These are phyloP conservation scores for Colletotrichum sansevieriae DNA, from an alignment of 2,329 filamentous ascomycete species.

Conservation along the genomic window DNA sequence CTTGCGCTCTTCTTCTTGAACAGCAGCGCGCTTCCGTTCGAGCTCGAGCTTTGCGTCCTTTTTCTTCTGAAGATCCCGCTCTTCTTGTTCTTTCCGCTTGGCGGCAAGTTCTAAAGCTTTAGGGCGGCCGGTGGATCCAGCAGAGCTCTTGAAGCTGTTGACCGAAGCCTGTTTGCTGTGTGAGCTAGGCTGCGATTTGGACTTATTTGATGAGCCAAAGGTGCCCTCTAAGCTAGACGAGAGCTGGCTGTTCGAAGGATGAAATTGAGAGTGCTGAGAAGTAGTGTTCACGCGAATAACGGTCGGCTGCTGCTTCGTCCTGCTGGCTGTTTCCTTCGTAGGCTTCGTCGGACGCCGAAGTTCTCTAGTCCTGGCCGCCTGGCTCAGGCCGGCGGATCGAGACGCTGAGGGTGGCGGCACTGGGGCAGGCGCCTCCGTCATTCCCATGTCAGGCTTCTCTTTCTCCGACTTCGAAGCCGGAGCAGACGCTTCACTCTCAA, in stretches of 20 bases:
- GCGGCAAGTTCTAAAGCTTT: constrained; percentile 82
- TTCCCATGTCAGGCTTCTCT: constrained; percentile 63
- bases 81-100: constrained; percentile 87
- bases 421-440: constrained; percentile 65
- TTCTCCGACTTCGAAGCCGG: constrained; percentile 47
- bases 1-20: constrained; percentile 74
- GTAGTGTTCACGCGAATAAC: constrained; percentile 79
- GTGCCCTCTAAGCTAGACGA: constrained; percentile 72
- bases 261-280: constrained; percentile 71
- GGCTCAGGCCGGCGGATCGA: constrained; percentile 61
- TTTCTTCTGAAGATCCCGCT: constrained; percentile 82
- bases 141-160: constrained; percentile 74
- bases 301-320: constrained; percentile 76
- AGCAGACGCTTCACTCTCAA: constrained; percentile 48
- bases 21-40: constrained; percentile 79
- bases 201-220: constrained; percentile 59
- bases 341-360: constrained; percentile 73
- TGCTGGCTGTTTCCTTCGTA: constrained; percentile 68
- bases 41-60: constrained; percentile 85
- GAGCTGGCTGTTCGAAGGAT: constrained; percentile 69
- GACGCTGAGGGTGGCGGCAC: constrained; percentile 74
- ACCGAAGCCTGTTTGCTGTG: constrained; percentile 66
- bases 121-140: constrained; percentile 73
- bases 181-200: constrained; percentile 75
- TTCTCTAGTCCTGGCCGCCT: constrained; percentile 64